Conservation (phyloP, 129 eudicot species). For the Dittrichia graveolens region DNA sequence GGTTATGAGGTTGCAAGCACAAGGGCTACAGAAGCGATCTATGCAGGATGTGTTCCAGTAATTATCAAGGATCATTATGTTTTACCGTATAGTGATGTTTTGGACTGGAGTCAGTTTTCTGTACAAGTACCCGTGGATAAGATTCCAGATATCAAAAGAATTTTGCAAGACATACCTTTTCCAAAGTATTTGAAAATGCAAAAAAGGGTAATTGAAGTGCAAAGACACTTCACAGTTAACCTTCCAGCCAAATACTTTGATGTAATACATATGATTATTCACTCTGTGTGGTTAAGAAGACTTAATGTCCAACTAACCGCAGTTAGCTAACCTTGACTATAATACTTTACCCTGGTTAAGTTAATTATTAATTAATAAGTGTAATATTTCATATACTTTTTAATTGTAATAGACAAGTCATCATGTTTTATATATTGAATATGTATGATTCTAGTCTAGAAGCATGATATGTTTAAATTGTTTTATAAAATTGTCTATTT, state of each 20-base stretch:
- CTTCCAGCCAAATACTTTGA: constrained; percentile 65
- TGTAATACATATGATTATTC: constrained; percentile 76
- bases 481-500: too few relatives aligned
- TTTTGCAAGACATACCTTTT: constrained; percentile 43
- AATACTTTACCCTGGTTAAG: background rate
- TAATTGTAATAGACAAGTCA: too few relatives aligned
- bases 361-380: too few relatives aligned
- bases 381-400: too few relatives aligned
- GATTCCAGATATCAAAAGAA: constrained; percentile 59
- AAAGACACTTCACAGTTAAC: constrained; percentile 61
- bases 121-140: constrained; percentile 48
- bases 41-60: constrained; percentile 74
- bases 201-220: constrained; percentile 39
- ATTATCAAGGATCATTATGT: constrained; percentile 56
- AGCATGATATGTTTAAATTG: too few relatives aligned
- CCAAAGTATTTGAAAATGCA: constrained; percentile 53
- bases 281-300: constrained; percentile 79
- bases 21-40: constrained; percentile 62
- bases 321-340: background rate
- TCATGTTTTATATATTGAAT: too few relatives aligned
- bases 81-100: constrained; percentile 66
- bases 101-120: constrained; percentile 63
- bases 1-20: constrained; percentile 84
- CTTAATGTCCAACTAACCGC: constrained; percentile 39
- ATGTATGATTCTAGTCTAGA: too few relatives aligned